Base-by-base conservation (phyloP, 139 green algal genomes). In the Ulvella scutata region DNA sequence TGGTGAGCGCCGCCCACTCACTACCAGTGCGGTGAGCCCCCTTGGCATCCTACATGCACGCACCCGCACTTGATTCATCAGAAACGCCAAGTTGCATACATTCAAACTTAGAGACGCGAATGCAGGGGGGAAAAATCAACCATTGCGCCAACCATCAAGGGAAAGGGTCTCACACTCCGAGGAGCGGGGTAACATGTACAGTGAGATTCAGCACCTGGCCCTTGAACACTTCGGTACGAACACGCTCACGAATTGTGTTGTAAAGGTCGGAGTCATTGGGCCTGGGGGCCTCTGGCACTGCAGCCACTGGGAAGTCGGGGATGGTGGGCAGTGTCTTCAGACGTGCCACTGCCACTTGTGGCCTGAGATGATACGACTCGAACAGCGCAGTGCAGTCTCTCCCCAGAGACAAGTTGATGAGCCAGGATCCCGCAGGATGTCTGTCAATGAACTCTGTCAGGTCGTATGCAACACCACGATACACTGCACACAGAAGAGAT, bases 371-470 rank as follows among this genome's bases (percentile, higher is more conserved):
- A 80, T 91, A 93, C 17, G 77, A 87, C 79, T 96, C 90, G 72
- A 96, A 92, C 36, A 96, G 85, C 3, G 87, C 90, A 3, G 90
- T 96, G 75, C 81, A 88, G 76, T 95, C 90, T 3, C 90, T 76
- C 2, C 83, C 79, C 20, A 94, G 62, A n/a, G 88, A 89, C 21
- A 95, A 82, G 79, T 90, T 89, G 31, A 93, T 78, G 39, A 95
- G 86, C 85, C 84, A 93, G 43, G 73, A 38, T 4, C 85, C 83
- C 4, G 77, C 87, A 3, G 90, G 90, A 73, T 95, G 90, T 17
- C 79, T 73, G 7, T 81, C 76, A 61, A 84, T 80, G 75, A 84
- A 89, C 20, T 43, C 60, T 28, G 78, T 80, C 9, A 89, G 61
- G 74, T 89, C 85, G 51, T 89, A 89, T 4, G 85, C 84, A 33